These are phyloP conservation scores for Beauveria varroae DNA, from an alignment of 2,329 filamentous ascomycete species.

Conservation along the genomic window DNA sequence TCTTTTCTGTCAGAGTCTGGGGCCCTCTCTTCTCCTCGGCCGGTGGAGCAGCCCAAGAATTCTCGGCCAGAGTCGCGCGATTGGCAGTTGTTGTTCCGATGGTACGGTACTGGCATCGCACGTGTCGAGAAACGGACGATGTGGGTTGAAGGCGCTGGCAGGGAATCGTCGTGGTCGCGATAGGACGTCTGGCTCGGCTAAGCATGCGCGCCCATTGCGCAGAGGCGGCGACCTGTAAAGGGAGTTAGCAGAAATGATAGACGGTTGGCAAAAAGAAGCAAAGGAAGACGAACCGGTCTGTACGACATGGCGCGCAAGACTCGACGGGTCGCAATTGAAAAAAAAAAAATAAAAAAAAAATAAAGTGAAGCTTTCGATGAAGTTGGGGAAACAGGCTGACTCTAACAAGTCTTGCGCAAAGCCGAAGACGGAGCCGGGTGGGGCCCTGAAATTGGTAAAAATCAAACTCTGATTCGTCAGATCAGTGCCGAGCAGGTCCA, in stretches of 20 bases:
- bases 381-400: neutral
- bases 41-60: neutral
- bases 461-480: neutral
- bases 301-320: slow-evolving; percentile 3
- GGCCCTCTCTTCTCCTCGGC: slow-evolving; percentile 27
- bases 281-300: neutral
- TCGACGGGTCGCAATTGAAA: neutral
- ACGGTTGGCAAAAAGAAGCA: too few relatives aligned
- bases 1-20: slow-evolving; percentile 88
- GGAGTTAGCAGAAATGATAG: neutral
- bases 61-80: neutral
- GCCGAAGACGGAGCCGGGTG: slow-evolving; percentile 6
- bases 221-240: neutral
- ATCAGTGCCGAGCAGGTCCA: neutral
- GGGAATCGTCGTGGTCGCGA: neutral
- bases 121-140: neutral
- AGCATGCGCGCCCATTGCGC: slow-evolving; percentile 2
- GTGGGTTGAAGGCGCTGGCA: neutral
- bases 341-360: neutral
- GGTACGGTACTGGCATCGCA: neutral
- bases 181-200: neutral
- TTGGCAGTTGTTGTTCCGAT: neutral
- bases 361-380: neutral
- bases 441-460: slow-evolving; percentile 1
- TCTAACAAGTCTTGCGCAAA: neutral